Percentiles rank a stretch among this genome's conserved stretches.
Evolutionary conservation across 108 stramenopile species (phyloP).

Genomic region (Pelagomonas calceolata): DNA sequence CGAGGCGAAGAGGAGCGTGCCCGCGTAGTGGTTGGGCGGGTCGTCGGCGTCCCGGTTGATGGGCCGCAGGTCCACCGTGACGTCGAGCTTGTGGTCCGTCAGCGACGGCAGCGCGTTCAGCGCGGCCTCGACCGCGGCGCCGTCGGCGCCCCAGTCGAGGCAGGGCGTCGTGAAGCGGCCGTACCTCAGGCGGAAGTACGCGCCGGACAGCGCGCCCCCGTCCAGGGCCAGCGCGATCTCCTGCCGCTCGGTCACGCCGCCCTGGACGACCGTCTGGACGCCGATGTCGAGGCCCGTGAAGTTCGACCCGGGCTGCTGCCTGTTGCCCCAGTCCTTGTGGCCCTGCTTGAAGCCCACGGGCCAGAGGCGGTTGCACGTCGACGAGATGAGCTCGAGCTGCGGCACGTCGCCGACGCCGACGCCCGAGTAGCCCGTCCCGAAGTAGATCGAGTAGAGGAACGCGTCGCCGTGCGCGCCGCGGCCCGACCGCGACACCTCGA

Average conservation of each 20-base stretch:
- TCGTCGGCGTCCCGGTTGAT: background rate
- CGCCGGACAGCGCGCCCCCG: conserved; percentile 32
- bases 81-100: background rate
- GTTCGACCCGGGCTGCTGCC: no score
- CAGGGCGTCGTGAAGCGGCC: conserved; percentile 20
- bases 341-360: background rate
- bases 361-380: conserved; percentile 11
- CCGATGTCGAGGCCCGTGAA: conserved; percentile 31
- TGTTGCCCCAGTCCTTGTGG: no score
- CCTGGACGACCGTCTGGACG: conserved; percentile 47
- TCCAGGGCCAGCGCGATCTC: conserved; percentile 45
- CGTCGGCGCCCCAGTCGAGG: conserved; percentile 31
- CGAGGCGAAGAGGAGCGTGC: background rate
- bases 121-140: conserved; percentile 27
- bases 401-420: conserved; percentile 48
- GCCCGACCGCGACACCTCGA: conserved; percentile 40
- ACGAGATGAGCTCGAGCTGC: conserved; percentile 23
- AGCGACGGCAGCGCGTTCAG: background rate
- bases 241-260: conserved; percentile 55
- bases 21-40: no score
- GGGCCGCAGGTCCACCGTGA: background rate
- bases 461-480: conserved; percentile 40
- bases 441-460: conserved; percentile 60
- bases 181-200: conserved; percentile 28
- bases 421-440: conserved; percentile 29